Evolutionary conservation across 2,329 filamentous ascomycete genomes (phyloP), one percentile per base, ranked within the genome.

Genomic region (Cytospora chrysosperma): DNA sequence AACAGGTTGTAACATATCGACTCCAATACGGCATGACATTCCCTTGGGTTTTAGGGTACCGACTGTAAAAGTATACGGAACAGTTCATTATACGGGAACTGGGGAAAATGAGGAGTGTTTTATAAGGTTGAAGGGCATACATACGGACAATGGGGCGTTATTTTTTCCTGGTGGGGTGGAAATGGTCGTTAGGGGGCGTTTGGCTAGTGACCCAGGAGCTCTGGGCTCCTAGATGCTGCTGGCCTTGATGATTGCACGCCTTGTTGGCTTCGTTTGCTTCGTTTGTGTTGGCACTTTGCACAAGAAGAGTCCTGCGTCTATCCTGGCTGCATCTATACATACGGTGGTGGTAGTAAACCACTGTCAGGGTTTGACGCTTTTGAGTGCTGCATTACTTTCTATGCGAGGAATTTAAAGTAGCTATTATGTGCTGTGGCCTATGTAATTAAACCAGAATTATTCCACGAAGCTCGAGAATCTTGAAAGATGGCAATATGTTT

Each of bases 31-130:
- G 61, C 56, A 50, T 54, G 34, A 52, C 49, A 58, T 53, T 53
- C 32, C 50, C 56, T 32, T 52, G 26, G 43, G n/a, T 51, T 55
- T 58, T 63, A 28, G 52, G 51, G 58, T 19, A 53, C 32, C 32
- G 62, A 54, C 50, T 66, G 64, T 66, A 66, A 63, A 64, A 56
- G 57, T 59, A 66, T 52, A 64, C 58, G 64, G 64, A 61, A 57
- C 55, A 63, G 61, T 65, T 56, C 61, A 65, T 52, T 53, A 57
- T 43, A 43, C 37, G 54, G 54, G 54, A 47, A 40, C 50, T n/a
- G 32, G 57, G 64, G 54, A 64, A 64, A 64, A 63, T 32, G 58
- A 37, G 64, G 64, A 57, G 63, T 54, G 26, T 53, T 49, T 47
- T 59, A 52, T 26, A 56, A n/a, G 57, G 61, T 59, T 24, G 49